These are phyloP conservation scores for Trichoderma sp. DNA, from an alignment of 2,329 filamentous ascomycete species.

Conservation along the genomic window DNA sequence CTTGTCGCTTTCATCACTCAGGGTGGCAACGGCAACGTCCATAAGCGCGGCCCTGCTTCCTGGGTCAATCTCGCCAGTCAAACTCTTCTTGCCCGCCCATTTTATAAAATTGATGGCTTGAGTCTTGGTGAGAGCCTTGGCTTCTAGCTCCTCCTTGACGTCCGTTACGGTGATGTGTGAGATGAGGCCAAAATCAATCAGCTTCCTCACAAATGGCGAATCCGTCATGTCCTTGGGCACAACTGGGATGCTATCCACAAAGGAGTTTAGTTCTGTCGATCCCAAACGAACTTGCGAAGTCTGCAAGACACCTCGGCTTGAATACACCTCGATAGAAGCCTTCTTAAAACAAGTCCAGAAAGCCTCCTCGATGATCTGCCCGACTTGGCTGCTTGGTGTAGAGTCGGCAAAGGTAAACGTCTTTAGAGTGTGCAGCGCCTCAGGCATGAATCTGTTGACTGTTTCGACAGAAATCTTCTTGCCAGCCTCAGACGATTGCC, in stretches of 20 bases:
- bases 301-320: slow-evolving; percentile 80
- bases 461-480: slow-evolving; percentile 59
- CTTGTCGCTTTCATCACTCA: slow-evolving; percentile 57
- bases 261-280: slow-evolving; percentile 62
- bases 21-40: slow-evolving; percentile 72
- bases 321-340: slow-evolving; percentile 81
- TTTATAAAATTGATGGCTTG: slow-evolving; percentile 80
- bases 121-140: slow-evolving; percentile 71
- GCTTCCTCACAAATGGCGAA: slow-evolving; percentile 71
- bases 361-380: slow-evolving; percentile 84
- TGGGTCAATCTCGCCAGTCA: slow-evolving; percentile 68
- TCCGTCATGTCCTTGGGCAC: slow-evolving; percentile 73
- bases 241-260: slow-evolving; percentile 85
- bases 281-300: slow-evolving; percentile 78
- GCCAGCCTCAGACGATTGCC: slow-evolving; percentile 42
- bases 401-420: slow-evolving; percentile 89
- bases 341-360: slow-evolving; percentile 92
- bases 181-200: slow-evolving; percentile 83
- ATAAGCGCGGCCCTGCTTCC: slow-evolving; percentile 67
- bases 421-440: slow-evolving; percentile 77
- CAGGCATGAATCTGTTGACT: slow-evolving; percentile 66
- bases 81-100: slow-evolving; percentile 74
- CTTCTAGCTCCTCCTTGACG: slow-evolving; percentile 77
- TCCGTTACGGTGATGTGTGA: slow-evolving; percentile 83
- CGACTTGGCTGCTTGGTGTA: slow-evolving; percentile 80